Percentiles rank a stretch among this genome's conserved stretches.
Evolutionary conservation across 106 monocot genomes (phyloP).

Genomic region (Narthecium ossifragum): DNA sequence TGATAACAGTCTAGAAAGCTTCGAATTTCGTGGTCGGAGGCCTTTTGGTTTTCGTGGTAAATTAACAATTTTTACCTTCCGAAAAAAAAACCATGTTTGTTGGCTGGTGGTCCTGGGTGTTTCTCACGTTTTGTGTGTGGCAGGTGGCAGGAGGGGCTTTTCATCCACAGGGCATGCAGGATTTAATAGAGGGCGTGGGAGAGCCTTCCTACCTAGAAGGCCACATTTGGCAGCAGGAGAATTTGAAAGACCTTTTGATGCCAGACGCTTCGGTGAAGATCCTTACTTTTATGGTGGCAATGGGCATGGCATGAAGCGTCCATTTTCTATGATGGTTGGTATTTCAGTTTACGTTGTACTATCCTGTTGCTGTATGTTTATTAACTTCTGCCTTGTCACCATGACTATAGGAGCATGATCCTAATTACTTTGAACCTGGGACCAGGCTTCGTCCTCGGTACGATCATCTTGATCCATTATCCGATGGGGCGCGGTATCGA

Average conservation of each 20-base stretch:
- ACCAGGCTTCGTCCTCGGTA: slow-evolving; percentile 47
- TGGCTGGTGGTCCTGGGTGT: too few relatives aligned
- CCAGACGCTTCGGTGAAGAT: slow-evolving; percentile 35
- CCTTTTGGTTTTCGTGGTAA: slow-evolving; percentile 56
- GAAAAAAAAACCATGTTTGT: too few relatives aligned
- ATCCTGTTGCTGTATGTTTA: not conserved
- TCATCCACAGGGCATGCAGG: slow-evolving; percentile 25
- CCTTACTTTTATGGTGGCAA: slow-evolving; percentile 52
- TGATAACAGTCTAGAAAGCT: slow-evolving; percentile 18
- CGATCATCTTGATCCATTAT: slow-evolving; percentile 44
- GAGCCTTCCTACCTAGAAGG: slow-evolving; percentile 31
- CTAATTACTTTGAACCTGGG: slow-evolving; percentile 40
- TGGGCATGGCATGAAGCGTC: slow-evolving; percentile 49
- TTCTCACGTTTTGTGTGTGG: slow-evolving; percentile 2
- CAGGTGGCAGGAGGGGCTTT: slow-evolving; percentile 46
- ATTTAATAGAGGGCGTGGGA: slow-evolving; percentile 45
- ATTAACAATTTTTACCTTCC: too few relatives aligned
- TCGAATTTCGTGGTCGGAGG: slow-evolving; percentile 39
- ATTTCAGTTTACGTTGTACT: not conserved
- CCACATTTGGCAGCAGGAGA: slow-evolving; percentile 38
- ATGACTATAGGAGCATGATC: slow-evolving; percentile 51
- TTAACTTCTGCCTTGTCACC: not conserved
- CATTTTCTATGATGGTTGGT: slow-evolving; percentile 67
- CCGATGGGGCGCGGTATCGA: slow-evolving; percentile 30
- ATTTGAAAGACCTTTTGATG: slow-evolving; percentile 42